Percentiles rank a stretch among this genome's conserved stretches.
Conservation (phyloP, 257 asterid genomes). For the Solanum neorickii region DNA sequence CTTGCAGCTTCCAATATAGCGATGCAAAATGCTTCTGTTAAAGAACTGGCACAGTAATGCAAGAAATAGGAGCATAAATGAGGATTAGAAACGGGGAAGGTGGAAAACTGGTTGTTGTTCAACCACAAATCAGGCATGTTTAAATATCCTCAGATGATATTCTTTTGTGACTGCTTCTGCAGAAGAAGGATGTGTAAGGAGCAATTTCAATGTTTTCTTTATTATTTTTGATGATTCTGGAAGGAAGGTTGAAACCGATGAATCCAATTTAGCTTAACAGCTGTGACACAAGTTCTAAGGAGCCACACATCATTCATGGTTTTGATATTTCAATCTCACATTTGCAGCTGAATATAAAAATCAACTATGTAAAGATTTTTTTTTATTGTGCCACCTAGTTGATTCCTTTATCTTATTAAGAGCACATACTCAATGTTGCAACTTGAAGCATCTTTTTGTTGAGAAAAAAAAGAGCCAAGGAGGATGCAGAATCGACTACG, state of each 20-base stretch:
- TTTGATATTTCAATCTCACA: neutral
- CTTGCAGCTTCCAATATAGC: conserved; percentile 85
- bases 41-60: conserved; percentile 42
- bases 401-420: neutral
- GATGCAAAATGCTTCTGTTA: conserved; percentile 43
- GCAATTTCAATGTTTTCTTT: neutral
- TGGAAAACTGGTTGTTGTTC: neutral
- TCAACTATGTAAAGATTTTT: neutral
- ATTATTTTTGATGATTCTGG: neutral
- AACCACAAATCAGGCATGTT: neutral
- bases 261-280: neutral
- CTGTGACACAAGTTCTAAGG: neutral
- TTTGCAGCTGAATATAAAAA: neutral
- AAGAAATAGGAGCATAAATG: conserved; percentile 11
- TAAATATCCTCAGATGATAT: neutral
- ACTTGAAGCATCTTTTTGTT: neutral
- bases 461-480: neutral
- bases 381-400: neutral
- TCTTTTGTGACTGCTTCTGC: neutral
- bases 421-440: neutral
- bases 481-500: neutral
- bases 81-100: neutral
- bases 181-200: neutral
- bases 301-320: neutral
- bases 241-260: neutral